Percentiles rank a stretch among this genome's conserved stretches.
Conservation (phyloP, 2,329 filamentous ascomycete species). For the Trichophyton benhamiae region DNA sequence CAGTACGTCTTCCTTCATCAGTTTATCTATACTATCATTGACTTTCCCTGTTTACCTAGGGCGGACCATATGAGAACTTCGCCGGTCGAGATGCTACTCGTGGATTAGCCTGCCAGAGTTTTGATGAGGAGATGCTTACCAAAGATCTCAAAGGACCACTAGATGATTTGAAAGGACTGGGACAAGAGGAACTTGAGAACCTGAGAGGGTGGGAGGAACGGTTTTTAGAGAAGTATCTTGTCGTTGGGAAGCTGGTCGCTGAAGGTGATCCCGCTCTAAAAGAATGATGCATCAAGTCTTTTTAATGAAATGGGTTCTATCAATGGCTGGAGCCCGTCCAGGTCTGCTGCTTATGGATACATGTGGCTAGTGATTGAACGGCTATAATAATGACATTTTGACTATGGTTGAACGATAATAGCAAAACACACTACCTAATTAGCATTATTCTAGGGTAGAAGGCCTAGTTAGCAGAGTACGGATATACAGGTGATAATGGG, state of each 20-base stretch:
- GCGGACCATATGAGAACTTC: conserved; percentile 91
- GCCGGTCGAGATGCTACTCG: conserved; percentile 82
- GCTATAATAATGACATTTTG: not conserved
- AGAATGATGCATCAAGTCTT: conserved; percentile 5
- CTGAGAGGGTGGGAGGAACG: conserved; percentile 85
- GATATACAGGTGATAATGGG: not conserved
- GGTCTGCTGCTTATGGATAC: not conserved
- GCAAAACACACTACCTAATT: no score
- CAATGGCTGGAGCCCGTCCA: not conserved
- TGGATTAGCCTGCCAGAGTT: conserved; percentile 79
- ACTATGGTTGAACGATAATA: not conserved
- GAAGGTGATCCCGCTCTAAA: conserved; percentile 39
- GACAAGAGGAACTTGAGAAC: conserved; percentile 65
- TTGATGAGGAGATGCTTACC: conserved; percentile 91
- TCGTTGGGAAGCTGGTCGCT: conserved; percentile 77
- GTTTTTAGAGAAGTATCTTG: conserved; percentile 84
- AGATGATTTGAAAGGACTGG: conserved; percentile 61
- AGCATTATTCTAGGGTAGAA: no score
- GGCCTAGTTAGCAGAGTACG: no score
- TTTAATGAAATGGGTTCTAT: not conserved
- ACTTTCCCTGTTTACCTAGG: conserved; percentile 27
- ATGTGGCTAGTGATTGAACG: not conserved
- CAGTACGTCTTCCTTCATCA: conserved; percentile 29
- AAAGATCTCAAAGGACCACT: conserved; percentile 75
- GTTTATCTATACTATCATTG: not conserved